phyloP scores from a whole-genome alignment of 805 yeast species.

The Kazachstania martiniae region DNA sequence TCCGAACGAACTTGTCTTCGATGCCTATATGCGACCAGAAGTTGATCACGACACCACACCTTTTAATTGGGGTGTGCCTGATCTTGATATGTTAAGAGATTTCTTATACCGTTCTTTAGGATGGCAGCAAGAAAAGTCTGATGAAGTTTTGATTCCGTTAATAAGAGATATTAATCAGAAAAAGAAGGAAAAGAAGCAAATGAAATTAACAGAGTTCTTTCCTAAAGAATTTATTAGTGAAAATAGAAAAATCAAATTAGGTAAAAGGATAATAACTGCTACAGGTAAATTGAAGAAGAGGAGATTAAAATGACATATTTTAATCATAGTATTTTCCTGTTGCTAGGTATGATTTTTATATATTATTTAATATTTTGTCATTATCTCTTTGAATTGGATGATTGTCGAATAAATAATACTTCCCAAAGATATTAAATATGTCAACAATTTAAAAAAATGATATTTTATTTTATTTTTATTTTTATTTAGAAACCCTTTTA shows the following conservation, averaged over 20 bases:
- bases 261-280: slow-evolving; percentile 54
- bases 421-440: too few relatives aligned
- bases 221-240: slow-evolving; percentile 44
- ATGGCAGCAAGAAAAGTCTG: slow-evolving; percentile 69
- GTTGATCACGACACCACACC: slow-evolving; percentile 72
- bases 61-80: slow-evolving; percentile 87
- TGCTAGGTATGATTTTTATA: too few relatives aligned
- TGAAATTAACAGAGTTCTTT: slow-evolving; percentile 56
- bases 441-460: too few relatives aligned
- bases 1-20: slow-evolving; percentile 57
- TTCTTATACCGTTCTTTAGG: slow-evolving; percentile 62
- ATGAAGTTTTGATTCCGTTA: slow-evolving; percentile 77
- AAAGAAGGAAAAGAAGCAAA: slow-evolving; percentile 38
- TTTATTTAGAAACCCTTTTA: too few relatives aligned
- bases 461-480: too few relatives aligned
- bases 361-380: too few relatives aligned
- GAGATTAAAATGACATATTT: slow-evolving; percentile 6
- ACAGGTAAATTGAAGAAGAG: slow-evolving; percentile 35
- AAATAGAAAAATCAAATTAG: slow-evolving; percentile 34
- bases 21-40: slow-evolving; percentile 71
- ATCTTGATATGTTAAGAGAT: slow-evolving; percentile 63
- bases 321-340: neutral
- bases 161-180: slow-evolving; percentile 67
- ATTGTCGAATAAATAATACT: too few relatives aligned
- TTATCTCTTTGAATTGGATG: too few relatives aligned